Evolutionary conservation across 1,284 basidiomycete genomes (phyloP), one percentile per base, ranked within the genome.

Genomic region (Marasmius oreades): DNA sequence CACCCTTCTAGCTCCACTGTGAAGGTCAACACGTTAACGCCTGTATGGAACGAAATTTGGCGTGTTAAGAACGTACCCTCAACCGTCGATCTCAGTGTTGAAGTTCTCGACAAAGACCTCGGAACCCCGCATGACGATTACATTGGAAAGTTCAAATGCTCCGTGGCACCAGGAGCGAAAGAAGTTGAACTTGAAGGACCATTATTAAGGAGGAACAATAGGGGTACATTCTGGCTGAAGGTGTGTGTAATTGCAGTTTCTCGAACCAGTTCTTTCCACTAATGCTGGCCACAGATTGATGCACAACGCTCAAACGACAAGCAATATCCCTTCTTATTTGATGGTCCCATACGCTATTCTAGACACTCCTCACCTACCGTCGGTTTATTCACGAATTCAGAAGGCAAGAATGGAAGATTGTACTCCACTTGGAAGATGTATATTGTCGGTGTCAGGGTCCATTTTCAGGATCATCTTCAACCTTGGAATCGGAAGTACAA

Each of bases 391-490:
- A 84, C 85, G 3, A 81, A 82, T 57, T 67, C 84, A 54, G 78
- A 83, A 65, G 80, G 84, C 57, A 20, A 23, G 12, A 50, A 50
- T 31, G 76, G 76, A 0, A 81, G 87, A 0, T 73, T 90, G n/a
- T 90, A 90, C 68, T 85, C 85, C 24, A 91, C 88, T 1, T 91
- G 88, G 88, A 90, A 90, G 67, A 77, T 90, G 60, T 86, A 82
- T 65, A 73, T 90, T 67, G 77, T 77, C 55, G 85, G 82, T 31
- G 70, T 90, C 2, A 77, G 74, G 2, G 66, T 77, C 7, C 81
- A 82, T 70, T 87, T 90, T 65, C 75, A 79, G 2, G 78, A 85
- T 64, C 68, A 63, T n/a, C 69, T 78, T 52, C 88, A 90, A 64
- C 72, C 68, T 24, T 90, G 87, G 88, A 88, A 87, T 66, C 69